phyloP scores from a whole-genome alignment of 805 yeast species.

The Candida anglica region DNA sequence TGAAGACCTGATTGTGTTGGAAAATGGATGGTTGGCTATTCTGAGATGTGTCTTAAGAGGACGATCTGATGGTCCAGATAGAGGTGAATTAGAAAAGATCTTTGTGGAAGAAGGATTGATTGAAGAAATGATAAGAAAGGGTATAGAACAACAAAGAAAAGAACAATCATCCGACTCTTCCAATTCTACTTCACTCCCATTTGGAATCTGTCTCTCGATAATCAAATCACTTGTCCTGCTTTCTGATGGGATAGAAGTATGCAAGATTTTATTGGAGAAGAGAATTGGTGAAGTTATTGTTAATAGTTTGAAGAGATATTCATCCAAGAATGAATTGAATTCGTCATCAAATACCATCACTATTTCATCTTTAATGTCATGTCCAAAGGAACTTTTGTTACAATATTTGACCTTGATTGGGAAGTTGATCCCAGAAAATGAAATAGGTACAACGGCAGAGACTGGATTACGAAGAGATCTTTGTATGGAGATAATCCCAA shows the following conservation, averaged over 20 bases:
- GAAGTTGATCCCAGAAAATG: conserved; percentile 64
- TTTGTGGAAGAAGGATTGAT: background rate
- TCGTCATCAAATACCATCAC: conserved; percentile 25
- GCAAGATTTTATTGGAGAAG: conserved; percentile 43
- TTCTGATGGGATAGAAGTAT: conserved; percentile 35
- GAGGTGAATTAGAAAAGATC: background rate
- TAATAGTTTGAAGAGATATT: conserved; percentile 49
- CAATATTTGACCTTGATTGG: conserved; percentile 54
- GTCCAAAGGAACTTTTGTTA: conserved; percentile 62
- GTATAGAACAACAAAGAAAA: background rate
- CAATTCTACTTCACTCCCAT: too few relatives aligned
- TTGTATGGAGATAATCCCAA: conserved; percentile 20
- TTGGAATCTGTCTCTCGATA: conserved; percentile 36
- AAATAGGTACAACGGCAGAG: conserved; percentile 22
- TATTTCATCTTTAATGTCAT: conserved; percentile 69
- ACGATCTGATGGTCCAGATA: conserved; percentile 25
- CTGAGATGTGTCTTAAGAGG: conserved; percentile 54
- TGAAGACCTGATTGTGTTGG: conserved; percentile 57
- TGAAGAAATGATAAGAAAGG: background rate
- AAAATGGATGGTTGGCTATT: conserved; percentile 62
- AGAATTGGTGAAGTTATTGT: conserved; percentile 46
- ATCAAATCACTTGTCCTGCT: conserved; percentile 44
- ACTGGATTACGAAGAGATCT: conserved; percentile 13
- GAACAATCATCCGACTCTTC: background rate
- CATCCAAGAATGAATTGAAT: conserved; percentile 22